Evolutionary conservation across 148 eudicot genomes (phyloP).

Genomic region (Rheum nobile): DNA sequence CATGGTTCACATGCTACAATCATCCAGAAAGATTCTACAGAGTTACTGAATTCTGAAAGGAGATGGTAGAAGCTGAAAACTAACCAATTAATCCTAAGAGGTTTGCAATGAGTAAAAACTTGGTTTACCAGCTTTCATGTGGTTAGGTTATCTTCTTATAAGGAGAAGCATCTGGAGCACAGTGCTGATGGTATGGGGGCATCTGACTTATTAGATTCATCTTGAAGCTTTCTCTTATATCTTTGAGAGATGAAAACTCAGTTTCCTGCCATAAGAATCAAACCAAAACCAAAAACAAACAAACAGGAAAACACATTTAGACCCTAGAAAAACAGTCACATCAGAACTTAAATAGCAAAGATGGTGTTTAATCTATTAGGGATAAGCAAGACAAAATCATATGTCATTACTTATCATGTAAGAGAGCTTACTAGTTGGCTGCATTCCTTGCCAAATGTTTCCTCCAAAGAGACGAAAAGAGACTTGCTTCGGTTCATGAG

Average conservation of each 20-base stretch:
- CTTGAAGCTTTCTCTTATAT: conserved; percentile 54
- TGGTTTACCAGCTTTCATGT: neutral
- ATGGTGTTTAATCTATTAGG: too few species aligned
- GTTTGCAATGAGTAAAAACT: neutral
- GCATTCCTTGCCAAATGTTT: conserved; percentile 36
- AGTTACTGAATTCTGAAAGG: neutral
- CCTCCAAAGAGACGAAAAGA: conserved; percentile 56
- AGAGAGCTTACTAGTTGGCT: conserved; percentile 55
- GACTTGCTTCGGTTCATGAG: conserved; percentile 62
- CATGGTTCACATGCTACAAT: neutral
- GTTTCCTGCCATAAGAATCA: conserved; percentile 37
- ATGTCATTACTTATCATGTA: neutral
- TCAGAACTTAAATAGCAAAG: too few species aligned
- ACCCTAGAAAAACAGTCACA: too few species aligned
- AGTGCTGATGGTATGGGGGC: neutral
- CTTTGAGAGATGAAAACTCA: conserved; percentile 31
- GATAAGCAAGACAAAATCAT: too few species aligned
- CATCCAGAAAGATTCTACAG: too few species aligned
- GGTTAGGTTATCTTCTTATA: neutral
- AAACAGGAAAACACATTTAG: too few species aligned
- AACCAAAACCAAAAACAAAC: too few species aligned
- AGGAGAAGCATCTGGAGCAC: neutral
- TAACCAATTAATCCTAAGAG: neutral
- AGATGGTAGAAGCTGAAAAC: neutral
- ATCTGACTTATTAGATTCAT: conserved; percentile 8